Evolutionary conservation across 176 grass and related monocot genomes (phyloP).

Genomic region (Avena insularis): DNA sequence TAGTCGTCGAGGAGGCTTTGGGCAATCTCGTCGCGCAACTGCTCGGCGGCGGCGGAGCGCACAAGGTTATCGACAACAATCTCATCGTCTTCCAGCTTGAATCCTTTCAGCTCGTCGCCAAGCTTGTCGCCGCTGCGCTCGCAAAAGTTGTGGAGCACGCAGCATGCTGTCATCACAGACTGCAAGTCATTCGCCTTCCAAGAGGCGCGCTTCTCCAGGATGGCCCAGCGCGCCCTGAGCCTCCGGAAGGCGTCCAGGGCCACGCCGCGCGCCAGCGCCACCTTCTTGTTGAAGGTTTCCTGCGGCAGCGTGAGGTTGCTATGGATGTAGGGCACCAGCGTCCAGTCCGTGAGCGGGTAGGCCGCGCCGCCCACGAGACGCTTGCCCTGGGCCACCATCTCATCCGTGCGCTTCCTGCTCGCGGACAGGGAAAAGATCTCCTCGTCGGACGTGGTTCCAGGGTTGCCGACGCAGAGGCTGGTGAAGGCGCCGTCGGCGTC

Average conservation of each 20-base stretch:
- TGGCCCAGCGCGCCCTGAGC: conserved; percentile 72
- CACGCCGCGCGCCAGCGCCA: conserved; percentile 44
- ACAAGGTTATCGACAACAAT: conserved; percentile 62
- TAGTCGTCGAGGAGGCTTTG: conserved; percentile 37
- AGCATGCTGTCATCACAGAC: conserved; percentile 71
- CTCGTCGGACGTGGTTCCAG: conserved; percentile 78
- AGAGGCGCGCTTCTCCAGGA: conserved; percentile 67
- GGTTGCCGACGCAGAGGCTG: conserved; percentile 70
- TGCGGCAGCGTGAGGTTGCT: conserved; percentile 78
- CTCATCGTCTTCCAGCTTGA: conserved; percentile 67
- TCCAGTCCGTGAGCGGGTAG: conserved; percentile 79
- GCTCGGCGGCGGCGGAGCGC: conserved; percentile 51
- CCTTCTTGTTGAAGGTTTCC: conserved; percentile 73
- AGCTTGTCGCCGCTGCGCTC: conserved; percentile 66
- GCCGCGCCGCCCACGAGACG: conserved; percentile 66
- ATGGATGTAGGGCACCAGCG: conserved; percentile 76
- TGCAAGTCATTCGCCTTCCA: conserved; percentile 69
- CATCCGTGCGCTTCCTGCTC: conserved; percentile 57
- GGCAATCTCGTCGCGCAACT: conserved; percentile 63
- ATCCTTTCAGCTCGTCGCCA: conserved; percentile 33
- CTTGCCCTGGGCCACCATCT: conserved; percentile 61
- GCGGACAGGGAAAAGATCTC: conserved; percentile 42
- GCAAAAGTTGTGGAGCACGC: conserved; percentile 97
- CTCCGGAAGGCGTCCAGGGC: conserved; percentile 62
- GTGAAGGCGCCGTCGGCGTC: conserved; percentile 74